Evolutionary conservation across 345 rosid species (phyloP).

Genomic region (Acer negundo): DNA sequence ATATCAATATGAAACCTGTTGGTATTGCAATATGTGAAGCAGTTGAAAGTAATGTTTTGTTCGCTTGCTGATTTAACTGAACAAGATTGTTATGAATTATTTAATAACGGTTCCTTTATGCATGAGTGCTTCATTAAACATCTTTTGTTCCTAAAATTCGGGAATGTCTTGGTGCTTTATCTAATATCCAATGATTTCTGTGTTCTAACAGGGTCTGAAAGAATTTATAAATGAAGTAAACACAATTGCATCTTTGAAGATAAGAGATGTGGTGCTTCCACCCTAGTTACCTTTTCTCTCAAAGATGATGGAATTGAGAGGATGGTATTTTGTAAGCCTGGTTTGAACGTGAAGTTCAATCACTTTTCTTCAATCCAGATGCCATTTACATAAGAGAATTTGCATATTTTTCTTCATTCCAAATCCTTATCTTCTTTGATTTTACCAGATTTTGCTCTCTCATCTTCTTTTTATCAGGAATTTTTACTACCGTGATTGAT

Average conservation of each 20-base stretch:
- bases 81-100: background rate
- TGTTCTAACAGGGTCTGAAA: conserved; percentile 56
- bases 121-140: background rate
- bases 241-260: conserved; percentile 74
- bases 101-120: background rate
- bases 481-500: no score
- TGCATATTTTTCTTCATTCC: no score
- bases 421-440: no score
- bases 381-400: no score
- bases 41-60: background rate
- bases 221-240: conserved; percentile 80
- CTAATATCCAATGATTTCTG: conserved; percentile 19
- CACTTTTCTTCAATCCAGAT: no score
- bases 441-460: no score
- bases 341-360: background rate
- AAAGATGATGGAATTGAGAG: conserved; percentile 27
- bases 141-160: background rate
- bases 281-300: conserved; percentile 28
- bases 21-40: background rate
- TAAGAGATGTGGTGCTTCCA: conserved; percentile 41
- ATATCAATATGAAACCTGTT: background rate
- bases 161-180: conserved; percentile 5
- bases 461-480: no score
- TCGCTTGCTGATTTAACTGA: background rate
- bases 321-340: conserved; percentile 49